Conservation (phyloP, 257 asterid genomes). For the Sherardia arvensis region DNA sequence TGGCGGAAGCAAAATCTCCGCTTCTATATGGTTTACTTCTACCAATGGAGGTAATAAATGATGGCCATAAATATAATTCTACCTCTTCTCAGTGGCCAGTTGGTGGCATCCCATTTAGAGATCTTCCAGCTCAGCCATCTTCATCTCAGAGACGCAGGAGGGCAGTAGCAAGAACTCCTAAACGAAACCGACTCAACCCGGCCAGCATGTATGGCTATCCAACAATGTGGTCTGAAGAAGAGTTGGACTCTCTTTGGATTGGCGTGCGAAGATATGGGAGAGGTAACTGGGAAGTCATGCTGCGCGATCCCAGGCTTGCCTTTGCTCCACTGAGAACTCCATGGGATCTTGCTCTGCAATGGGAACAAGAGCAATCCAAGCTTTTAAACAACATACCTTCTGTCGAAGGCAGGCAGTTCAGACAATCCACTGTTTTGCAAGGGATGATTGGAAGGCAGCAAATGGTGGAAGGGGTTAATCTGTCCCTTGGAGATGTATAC, state of each 20-base stretch:
- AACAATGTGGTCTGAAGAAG: slow-evolving; percentile 59
- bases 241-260: slow-evolving; percentile 65
- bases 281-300: slow-evolving; percentile 55
- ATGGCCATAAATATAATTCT: too few species aligned
- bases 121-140: slow-evolving; percentile 28
- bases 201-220: slow-evolving; percentile 29
- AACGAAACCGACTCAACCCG: slow-evolving; percentile 27
- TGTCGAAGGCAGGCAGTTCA: slow-evolving; percentile 17
- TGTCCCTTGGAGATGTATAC: slow-evolving; percentile 30
- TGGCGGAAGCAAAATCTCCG: too few species aligned
- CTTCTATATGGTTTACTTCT: too few species aligned
- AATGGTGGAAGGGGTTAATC: slow-evolving; percentile 14
- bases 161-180: slow-evolving; percentile 36
- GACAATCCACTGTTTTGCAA: slow-evolving; percentile 15
- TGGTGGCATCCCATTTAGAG: slow-evolving; percentile 27
- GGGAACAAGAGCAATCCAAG: slow-evolving; percentile 48
- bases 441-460: slow-evolving; percentile 9
- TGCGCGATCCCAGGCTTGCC: slow-evolving; percentile 42
- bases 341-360: slow-evolving; percentile 45
- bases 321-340: slow-evolving; percentile 46
- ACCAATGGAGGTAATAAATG: too few species aligned
- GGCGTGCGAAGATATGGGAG: slow-evolving; percentile 67
- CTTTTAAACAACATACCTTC: slow-evolving; percentile 24
- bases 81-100: slow-evolving; percentile 29
- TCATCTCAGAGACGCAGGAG: slow-evolving; percentile 34